Percentiles rank a stretch among this genome's conserved stretches.
phyloP scores from a whole-genome alignment of 176 grass and related monocot species.

The Raddia distichophylla region DNA sequence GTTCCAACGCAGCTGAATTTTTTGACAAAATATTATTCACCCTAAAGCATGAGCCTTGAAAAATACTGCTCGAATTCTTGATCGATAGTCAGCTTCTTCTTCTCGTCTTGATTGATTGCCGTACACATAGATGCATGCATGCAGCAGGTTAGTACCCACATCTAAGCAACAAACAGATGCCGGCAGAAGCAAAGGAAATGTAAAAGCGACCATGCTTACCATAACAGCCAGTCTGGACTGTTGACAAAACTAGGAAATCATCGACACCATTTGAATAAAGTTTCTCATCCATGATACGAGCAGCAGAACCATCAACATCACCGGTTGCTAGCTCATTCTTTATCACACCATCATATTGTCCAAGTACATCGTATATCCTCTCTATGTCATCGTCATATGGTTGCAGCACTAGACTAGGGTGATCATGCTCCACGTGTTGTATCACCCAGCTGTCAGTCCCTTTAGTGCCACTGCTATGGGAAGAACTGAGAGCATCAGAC shows the following conservation, averaged over 20 bases:
- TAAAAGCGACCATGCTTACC: constrained; percentile 33
- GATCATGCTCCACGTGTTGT: constrained; percentile 31
- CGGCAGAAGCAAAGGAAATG: constrained; percentile 1
- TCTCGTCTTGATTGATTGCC: constrained; percentile 42
- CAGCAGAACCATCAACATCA: constrained; percentile 39
- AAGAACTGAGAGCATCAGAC: constrained; percentile 45
- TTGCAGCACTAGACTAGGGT: constrained; percentile 29
- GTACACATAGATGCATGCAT: not conserved
- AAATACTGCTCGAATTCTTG: constrained; percentile 90
- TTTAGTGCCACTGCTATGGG: constrained; percentile 38
- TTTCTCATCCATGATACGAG: constrained; percentile 43
- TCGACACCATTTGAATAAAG: constrained; percentile 56
- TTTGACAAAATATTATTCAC: not conserved
- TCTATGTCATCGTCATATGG: constrained; percentile 32
- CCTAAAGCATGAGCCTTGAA: constrained; percentile 79
- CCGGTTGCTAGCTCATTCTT: constrained; percentile 34
- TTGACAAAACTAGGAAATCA: constrained; percentile 44
- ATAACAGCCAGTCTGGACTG: constrained; percentile 28
- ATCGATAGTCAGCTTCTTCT: constrained; percentile 66
- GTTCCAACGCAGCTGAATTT: not conserved
- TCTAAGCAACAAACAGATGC: constrained; percentile 13
- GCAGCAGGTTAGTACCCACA: constrained; percentile 24
- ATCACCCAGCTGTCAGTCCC: constrained; percentile 41
- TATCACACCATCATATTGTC: constrained; percentile 43
- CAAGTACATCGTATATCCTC: constrained; percentile 39